Conservation (phyloP, 768 basidiomycete species). For the Ramaria sp. region DNA sequence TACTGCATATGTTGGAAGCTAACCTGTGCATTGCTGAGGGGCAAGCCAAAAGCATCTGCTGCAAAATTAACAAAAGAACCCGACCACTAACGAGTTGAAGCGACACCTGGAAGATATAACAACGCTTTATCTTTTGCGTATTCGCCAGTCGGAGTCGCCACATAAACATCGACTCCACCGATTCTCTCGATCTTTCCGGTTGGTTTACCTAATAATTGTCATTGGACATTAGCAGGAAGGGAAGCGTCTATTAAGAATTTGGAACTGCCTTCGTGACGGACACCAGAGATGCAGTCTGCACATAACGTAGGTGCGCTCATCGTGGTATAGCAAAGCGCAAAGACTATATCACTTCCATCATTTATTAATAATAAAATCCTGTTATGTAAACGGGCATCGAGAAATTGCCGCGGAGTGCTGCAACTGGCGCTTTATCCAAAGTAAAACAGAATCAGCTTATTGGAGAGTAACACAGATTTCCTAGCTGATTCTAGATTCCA, state of each 20-base stretch:
- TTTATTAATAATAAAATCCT: no score
- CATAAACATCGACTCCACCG: conserved; percentile 8
- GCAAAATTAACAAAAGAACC: background rate
- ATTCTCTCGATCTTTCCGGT: conserved; percentile 10
- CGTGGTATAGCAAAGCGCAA: no score
- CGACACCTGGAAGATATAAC: conserved; percentile 9
- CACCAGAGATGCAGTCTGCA: conserved; percentile 1
- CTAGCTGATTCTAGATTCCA: no score
- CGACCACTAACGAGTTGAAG: background rate
- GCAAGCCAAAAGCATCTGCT: conserved; percentile 8
- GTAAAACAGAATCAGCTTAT: no score
- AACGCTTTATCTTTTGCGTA: conserved; percentile 11
- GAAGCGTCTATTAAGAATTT: background rate
- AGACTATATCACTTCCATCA: no score
- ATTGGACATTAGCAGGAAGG: no score
- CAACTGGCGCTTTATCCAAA: no score
- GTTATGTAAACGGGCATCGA: no score
- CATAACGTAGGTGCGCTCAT: background rate
- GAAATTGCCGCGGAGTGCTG: no score
- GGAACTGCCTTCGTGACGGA: conserved; percentile 4
- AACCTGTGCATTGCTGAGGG: conserved; percentile 4
- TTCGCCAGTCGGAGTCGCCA: conserved; percentile 7
- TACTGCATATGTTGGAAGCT: background rate
- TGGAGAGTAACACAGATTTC: no score
- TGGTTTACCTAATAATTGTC: background rate